phyloP scores from a whole-genome alignment of 768 basidiomycete genomes.

The Rhodosporidiobolus sp. region DNA sequence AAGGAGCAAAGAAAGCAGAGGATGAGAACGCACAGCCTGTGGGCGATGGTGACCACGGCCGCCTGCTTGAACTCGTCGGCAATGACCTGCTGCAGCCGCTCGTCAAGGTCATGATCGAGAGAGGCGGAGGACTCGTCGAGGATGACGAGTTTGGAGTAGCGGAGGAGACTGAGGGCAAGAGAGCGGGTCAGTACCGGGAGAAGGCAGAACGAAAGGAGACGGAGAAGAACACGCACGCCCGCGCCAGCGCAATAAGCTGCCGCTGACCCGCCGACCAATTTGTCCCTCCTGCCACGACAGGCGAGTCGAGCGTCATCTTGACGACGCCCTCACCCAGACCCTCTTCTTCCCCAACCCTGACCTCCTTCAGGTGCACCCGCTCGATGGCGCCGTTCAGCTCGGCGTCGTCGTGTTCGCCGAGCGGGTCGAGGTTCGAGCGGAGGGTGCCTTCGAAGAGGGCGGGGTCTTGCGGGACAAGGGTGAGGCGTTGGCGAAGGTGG shows the following conservation, averaged over 20 bases:
- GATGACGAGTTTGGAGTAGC: conserved; percentile 49
- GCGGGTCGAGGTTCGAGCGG: conserved; percentile 31
- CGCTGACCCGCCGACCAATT: conserved; percentile 52
- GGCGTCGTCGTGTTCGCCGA: conserved; percentile 26
- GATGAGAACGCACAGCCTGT: conserved; percentile 45
- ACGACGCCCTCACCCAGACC: not conserved
- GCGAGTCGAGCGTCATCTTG: conserved; percentile 43
- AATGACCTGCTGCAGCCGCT: conserved; percentile 50
- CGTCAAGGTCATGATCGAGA: conserved; percentile 46
- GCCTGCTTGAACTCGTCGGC: conserved; percentile 46
- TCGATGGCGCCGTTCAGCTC: not conserved
- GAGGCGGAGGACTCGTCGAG: conserved; percentile 52
- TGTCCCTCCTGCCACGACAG: conserved; percentile 47
- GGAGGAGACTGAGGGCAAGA: conserved; percentile 41
- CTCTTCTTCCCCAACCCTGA: not conserved
- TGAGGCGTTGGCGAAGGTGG: conserved; percentile 13
- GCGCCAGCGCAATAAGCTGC: conserved; percentile 52
- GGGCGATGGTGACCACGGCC: conserved; percentile 55
- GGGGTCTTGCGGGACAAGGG: conserved; percentile 34
- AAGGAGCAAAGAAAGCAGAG: not conserved
- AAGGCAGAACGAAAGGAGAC: conserved; percentile 25
- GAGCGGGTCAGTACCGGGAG: not conserved
- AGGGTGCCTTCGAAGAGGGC: conserved; percentile 21
- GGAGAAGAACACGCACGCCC: conserved; percentile 45
- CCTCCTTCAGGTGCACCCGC: conserved; percentile 15